phyloP scores from a whole-genome alignment of 176 grass and related monocot species.

The Melocanna baccifera region DNA sequence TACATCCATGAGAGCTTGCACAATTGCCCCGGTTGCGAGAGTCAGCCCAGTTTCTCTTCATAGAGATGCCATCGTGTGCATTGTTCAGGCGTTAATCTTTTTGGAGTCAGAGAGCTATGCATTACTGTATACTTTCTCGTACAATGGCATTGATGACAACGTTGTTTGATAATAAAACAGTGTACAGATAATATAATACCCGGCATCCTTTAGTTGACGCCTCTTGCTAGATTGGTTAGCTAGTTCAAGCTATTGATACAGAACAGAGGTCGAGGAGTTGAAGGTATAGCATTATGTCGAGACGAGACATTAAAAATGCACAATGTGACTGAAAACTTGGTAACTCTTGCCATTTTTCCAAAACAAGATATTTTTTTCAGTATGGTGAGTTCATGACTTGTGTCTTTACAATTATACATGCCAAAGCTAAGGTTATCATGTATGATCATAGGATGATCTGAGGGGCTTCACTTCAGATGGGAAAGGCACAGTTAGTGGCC shows the following conservation, averaged over 20 bases:
- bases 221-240: conserved; percentile 26
- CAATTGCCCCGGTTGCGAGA: conserved; percentile 96
- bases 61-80: background rate
- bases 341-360: conserved; percentile 24
- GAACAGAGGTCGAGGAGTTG: background rate
- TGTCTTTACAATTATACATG: background rate
- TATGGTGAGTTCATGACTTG: background rate
- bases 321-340: background rate
- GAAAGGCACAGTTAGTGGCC: background rate
- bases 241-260: conserved; percentile 21
- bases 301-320: conserved; percentile 27
- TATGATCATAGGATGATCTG: background rate
- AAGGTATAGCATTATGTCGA: background rate
- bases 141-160: background rate
- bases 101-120: background rate
- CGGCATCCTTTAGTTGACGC: conserved; percentile 10
- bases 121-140: conserved; percentile 2
- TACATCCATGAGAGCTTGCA: conserved; percentile 99
- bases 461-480: background rate
- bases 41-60: conserved; percentile 36
- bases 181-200: conserved; percentile 28
- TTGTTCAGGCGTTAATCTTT: conserved; percentile 16
- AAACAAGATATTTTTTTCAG: conserved; percentile 21
- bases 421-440: background rate
- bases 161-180: conserved; percentile 14